Conservation (phyloP, 768 basidiomycete species). For the Tricholoma matsutake region DNA sequence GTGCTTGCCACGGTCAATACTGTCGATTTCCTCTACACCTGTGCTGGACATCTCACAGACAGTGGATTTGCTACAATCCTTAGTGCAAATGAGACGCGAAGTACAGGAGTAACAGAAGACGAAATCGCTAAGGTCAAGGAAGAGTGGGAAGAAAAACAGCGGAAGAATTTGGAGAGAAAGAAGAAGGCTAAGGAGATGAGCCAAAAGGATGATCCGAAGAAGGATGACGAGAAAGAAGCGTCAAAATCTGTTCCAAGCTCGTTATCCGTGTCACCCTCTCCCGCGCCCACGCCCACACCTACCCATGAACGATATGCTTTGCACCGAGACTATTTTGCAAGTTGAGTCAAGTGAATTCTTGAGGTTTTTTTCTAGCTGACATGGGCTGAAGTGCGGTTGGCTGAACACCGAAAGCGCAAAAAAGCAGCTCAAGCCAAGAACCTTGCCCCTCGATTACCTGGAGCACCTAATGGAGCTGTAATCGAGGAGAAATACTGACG, state of each 20-base stretch:
- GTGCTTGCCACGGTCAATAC: constrained; percentile 85
- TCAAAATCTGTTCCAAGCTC: constrained; percentile 28
- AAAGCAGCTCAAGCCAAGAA: constrained; percentile 66
- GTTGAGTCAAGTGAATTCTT: constrained; percentile 27
- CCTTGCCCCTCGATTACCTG: constrained; percentile 69
- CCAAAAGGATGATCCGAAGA: constrained; percentile 5
- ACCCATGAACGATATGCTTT: constrained; percentile 74
- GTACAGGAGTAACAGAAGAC: constrained; percentile 51
- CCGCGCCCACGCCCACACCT: constrained; percentile 29
- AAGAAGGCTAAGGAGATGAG: constrained; percentile 42
- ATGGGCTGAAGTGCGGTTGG: constrained; percentile 54
- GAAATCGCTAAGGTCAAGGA: constrained; percentile 76
- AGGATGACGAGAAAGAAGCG: constrained; percentile 27
- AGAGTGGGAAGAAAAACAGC: constrained; percentile 78
- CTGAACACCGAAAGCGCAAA: constrained; percentile 68
- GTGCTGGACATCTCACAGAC: constrained; percentile 78
- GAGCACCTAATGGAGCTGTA: constrained; percentile 44
- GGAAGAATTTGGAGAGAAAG: constrained; percentile 51
- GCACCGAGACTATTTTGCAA: constrained; percentile 78
- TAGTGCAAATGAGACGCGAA: constrained; percentile 31
- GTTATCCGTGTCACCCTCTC: constrained; percentile 24
- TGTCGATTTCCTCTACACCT: constrained; percentile 84
- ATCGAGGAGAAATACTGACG: constrained; percentile 13
- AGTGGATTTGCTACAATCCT: constrained; percentile 65
- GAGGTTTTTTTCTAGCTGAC: background rate